phyloP scores from a whole-genome alignment of 306 rosid genomes.

The Rosa lucieae region DNA sequence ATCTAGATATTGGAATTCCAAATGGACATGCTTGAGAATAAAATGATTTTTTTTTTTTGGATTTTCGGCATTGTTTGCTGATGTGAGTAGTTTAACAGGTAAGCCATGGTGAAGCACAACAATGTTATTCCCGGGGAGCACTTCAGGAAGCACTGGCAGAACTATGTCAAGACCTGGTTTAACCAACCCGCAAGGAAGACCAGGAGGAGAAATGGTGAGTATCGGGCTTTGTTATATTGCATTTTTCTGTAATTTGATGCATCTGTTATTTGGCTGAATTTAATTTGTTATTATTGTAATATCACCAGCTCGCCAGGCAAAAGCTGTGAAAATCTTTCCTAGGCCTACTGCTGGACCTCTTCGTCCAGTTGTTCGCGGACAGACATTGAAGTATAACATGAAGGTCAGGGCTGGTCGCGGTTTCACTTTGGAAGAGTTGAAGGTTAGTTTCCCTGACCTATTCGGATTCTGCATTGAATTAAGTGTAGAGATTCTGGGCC shows the following conservation, averaged over 20 bases:
- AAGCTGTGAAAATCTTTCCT: constrained; percentile 58
- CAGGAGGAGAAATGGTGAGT: constrained; percentile 49
- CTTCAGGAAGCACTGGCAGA: constrained; percentile 59
- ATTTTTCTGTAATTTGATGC: too few species aligned
- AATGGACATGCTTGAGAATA: background rate
- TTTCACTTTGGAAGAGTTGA: constrained; percentile 60
- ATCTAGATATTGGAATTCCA: background rate
- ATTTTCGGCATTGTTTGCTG: background rate
- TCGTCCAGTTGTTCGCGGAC: constrained; percentile 66
- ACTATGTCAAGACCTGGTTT: constrained; percentile 60
- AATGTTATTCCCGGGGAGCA: constrained; percentile 57
- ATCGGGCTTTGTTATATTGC: too few species aligned
- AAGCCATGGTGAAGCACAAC: constrained; percentile 59
- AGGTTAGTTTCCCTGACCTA: constrained; percentile 30
- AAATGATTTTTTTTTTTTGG: background rate
- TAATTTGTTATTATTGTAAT: background rate
- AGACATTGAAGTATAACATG: constrained; percentile 68
- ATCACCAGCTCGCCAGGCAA: constrained; percentile 46
- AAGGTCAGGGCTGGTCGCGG: constrained; percentile 69
- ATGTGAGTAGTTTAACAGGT: constrained; percentile 17
- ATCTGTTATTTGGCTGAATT: too few species aligned
- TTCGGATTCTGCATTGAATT: background rate
- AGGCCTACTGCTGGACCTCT: constrained; percentile 57
- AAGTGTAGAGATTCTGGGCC: background rate
- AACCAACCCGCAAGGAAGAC: constrained; percentile 59